Percentiles rank a stretch among this genome's conserved stretches.
Conservation (phyloP, 306 rosid species). For the Quercus engelmannii region DNA sequence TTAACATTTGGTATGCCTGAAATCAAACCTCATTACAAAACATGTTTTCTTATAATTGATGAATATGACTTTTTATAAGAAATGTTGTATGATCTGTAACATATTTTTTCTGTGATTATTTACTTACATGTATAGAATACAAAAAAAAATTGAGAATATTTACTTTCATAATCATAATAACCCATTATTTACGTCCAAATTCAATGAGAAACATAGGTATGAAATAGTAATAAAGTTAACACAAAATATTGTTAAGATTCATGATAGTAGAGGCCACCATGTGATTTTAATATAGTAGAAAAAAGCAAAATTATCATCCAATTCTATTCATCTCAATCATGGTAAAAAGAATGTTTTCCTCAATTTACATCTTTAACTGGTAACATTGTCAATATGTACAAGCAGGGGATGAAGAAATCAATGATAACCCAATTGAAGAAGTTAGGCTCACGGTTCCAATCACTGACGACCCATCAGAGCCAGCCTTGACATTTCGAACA, state of each 20-base stretch:
- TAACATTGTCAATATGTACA: not conserved
- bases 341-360: not conserved
- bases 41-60: not conserved
- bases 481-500: slow-evolving; percentile 76
- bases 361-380: not conserved
- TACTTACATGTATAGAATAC: no score
- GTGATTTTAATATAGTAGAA: no score
- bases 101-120: not conserved
- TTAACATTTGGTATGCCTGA: not conserved
- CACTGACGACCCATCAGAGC: slow-evolving; percentile 60
- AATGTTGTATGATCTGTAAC: not conserved
- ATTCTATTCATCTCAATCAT: not conserved
- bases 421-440: slow-evolving; percentile 76
- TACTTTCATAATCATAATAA: no score
- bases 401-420: slow-evolving; percentile 36
- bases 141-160: no score
- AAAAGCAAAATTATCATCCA: not conserved
- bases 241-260: not conserved
- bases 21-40: no score
- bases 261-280: no score
- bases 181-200: no score
- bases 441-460: slow-evolving; percentile 75
- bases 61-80: no score
- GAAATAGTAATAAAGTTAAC: not conserved
- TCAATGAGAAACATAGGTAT: not conserved